These are phyloP conservation scores for Gardenia jasminoides DNA, from an alignment of 257 asterid species.

Conservation along the genomic window DNA sequence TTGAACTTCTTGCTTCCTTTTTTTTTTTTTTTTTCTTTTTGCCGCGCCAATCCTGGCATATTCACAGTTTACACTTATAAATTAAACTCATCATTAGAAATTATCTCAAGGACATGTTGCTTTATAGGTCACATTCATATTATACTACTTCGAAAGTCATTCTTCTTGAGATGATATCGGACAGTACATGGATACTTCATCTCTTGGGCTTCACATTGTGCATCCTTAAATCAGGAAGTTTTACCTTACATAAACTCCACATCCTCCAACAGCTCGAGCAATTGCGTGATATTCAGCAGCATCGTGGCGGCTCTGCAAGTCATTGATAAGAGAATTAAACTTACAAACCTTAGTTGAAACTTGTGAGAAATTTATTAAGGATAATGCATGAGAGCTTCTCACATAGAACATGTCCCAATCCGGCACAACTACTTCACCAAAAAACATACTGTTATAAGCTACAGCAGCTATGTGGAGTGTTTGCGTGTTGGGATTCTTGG, in stretches of 20 bases:
- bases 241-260: constrained; percentile 59
- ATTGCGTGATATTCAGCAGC: constrained; percentile 58
- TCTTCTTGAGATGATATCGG: background rate
- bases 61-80: background rate
- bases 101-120: background rate
- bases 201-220: background rate
- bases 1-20: background rate
- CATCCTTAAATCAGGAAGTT: background rate
- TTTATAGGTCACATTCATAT: background rate
- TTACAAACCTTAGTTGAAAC: background rate
- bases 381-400: constrained; percentile 13
- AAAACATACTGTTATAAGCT: constrained; percentile 58
- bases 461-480: constrained; percentile 62
- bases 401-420: constrained; percentile 74
- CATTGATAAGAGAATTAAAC: constrained; percentile 4
- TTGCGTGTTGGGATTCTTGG: constrained; percentile 45
- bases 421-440: constrained; percentile 55
- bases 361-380: background rate
- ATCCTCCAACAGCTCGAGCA: constrained; percentile 61
- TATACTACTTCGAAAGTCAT: background rate
- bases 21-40: no score
- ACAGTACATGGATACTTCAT: background rate
- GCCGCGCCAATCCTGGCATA: background rate
- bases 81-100: background rate
- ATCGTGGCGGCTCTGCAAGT: constrained; percentile 47